Evolutionary conservation across 768 basidiomycete species (phyloP), one percentile per base, ranked within the genome.

Genomic region (Mycena olivaceomarginata): DNA sequence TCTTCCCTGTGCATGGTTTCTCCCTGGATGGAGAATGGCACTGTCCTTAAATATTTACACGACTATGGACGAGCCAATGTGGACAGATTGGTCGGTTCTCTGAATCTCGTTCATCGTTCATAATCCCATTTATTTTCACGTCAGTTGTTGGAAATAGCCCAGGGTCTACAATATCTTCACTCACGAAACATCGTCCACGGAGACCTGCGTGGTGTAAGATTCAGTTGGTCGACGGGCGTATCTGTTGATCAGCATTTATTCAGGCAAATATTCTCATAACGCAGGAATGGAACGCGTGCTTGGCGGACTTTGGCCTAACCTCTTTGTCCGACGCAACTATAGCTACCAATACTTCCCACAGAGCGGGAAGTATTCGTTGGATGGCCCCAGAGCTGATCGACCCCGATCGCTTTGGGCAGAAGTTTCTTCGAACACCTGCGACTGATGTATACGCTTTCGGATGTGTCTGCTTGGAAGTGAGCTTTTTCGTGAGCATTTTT

Each of bases 241-340:
- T n/a, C 7, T 37, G 22, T 40, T 65, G 51, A 63, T 16, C 15
- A 7, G 2, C 16, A 20, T 31, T 56, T 13, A 43, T 45, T 2
- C 41, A 84, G 84, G 81, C 81, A n/a, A 86, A 86, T 70, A 85
- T 86, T 40, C 81, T 86, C 22, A 80, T 85, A 16, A 81, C 83
- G 51, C 79, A 83, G 37, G 74, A 83, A 12, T 82, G 82, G 80
- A 82, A 82, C 77, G 83, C 82, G n/a, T 82, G 83, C 43, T 75
- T 87, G 18, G 83, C 84, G 20, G 86, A 87, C 68, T 87, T 86
- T 66, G 86, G 86, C 5, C 73, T 86, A 51, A 81, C 84, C 12
- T 79, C 79, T 10, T 82, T 86, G 60, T 79, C 81, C 31, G 84
- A 85, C 59, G 82, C 80, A 25, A 84, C 84, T 10, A 31, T n/a